These are phyloP conservation scores for Neopestalotiopsis rosae DNA, from an alignment of 2,329 filamentous ascomycete species.

Conservation along the genomic window DNA sequence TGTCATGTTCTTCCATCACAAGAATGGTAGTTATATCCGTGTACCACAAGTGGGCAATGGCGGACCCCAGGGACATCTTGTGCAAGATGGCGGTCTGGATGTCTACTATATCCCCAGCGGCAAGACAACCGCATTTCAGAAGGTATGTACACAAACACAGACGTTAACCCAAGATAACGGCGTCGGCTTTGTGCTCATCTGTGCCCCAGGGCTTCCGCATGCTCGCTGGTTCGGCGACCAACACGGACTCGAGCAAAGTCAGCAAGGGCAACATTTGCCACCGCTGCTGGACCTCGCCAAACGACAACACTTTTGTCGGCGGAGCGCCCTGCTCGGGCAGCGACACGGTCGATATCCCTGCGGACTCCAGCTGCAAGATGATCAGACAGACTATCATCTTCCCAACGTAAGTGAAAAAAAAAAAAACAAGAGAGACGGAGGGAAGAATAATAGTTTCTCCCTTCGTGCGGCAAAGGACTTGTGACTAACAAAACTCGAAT, in stretches of 20 bases:
- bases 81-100: conserved; percentile 50
- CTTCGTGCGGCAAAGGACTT: conserved; percentile 33
- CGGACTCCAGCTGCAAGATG: conserved; percentile 52
- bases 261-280: conserved; percentile 49
- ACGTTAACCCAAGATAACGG: background rate
- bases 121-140: conserved; percentile 47
- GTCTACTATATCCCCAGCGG: conserved; percentile 51
- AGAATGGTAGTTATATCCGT: conserved; percentile 48
- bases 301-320: conserved; percentile 52
- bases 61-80: conserved; percentile 47
- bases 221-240: conserved; percentile 49
- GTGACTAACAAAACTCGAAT: conserved; percentile 27
- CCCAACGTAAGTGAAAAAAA: conserved; percentile 39
- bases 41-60: conserved; percentile 51
- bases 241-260: conserved; percentile 45
- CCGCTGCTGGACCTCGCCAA: conserved; percentile 51
- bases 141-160: conserved; percentile 30
- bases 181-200: background rate
- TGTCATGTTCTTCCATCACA: conserved; percentile 50
- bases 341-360: conserved; percentile 56
- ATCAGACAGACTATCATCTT: conserved; percentile 60
- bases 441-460: conserved; percentile 18
- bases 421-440: no score
- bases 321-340: conserved; percentile 54
- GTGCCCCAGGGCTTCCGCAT: conserved; percentile 49